A percentile compares a stretch with the other conserved stretches of the same genome.
phyloP scores from a whole-genome alignment of 2,329 filamentous ascomycete genomes.

The Botrytis deweyae region DNA sequence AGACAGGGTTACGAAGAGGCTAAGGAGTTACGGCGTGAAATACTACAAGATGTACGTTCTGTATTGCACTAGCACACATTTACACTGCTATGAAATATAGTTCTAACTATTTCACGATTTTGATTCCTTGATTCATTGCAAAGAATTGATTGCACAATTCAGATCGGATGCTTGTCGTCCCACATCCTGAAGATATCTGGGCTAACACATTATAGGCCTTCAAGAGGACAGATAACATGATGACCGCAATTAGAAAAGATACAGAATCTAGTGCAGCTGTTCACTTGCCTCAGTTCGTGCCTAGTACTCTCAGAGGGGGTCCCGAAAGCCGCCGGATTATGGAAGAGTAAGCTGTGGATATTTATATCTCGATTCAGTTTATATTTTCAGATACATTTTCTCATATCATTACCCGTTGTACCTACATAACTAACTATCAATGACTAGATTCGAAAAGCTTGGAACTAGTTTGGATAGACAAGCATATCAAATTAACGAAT shows the following conservation, averaged over 20 bases:
- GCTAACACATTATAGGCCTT: conserved; percentile 5
- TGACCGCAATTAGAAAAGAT: conserved; percentile 59
- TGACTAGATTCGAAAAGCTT: conserved; percentile 68
- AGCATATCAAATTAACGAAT: conserved; percentile 67
- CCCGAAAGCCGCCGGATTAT: conserved; percentile 16
- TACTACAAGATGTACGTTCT: conserved; percentile 56
- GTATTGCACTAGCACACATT: background rate
- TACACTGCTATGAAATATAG: conserved; percentile 32
- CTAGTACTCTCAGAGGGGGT: conserved; percentile 52
- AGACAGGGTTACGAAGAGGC: conserved; percentile 73
- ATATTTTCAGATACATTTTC: background rate
- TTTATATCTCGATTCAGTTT: background rate
- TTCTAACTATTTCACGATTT: conserved; percentile 21
- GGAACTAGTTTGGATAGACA: conserved; percentile 69
- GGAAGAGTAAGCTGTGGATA: background rate
- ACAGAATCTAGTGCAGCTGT: conserved; percentile 56
- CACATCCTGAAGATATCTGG: background rate
- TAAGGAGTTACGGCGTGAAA: conserved; percentile 73
- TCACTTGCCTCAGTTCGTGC: conserved; percentile 59
- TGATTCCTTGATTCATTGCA: background rate
- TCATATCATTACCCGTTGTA: background rate
- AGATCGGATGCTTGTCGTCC: background rate
- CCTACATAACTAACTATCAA: background rate
- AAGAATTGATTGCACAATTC: background rate
- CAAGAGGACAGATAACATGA: conserved; percentile 59